These are phyloP conservation scores for Trichoderma sp. DNA, from an alignment of 2,329 filamentous ascomycete genomes.

Conservation along the genomic window DNA sequence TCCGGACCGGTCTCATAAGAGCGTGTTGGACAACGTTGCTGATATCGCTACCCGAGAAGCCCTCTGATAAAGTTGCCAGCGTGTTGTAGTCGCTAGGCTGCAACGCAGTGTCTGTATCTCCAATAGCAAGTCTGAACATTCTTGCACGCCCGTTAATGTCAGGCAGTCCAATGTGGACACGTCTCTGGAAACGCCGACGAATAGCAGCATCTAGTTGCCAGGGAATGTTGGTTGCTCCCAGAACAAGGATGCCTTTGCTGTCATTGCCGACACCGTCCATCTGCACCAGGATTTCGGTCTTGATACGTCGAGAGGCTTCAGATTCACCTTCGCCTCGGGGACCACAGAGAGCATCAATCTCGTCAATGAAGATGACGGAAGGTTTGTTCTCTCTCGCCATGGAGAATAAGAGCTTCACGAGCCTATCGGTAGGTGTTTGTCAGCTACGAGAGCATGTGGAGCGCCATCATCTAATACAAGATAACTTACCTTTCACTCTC, in stretches of 20 bases:
- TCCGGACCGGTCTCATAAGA: conserved; percentile 93
- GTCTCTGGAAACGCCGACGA: conserved; percentile 88
- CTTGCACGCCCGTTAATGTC: conserved; percentile 82
- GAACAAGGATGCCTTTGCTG: conserved; percentile 87
- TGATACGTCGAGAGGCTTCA: conserved; percentile 95
- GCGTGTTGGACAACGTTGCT: conserved; percentile 93
- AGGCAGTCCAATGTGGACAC: conserved; percentile 93
- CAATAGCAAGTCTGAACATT: conserved; percentile 96
- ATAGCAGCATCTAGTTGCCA: conserved; percentile 98
- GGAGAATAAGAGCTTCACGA: conserved; percentile 95
- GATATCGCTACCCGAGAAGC: conserved; percentile 96
- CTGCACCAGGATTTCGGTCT: conserved; percentile 96
- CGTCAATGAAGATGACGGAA: conserved; percentile 98
- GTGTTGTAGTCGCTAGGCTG: conserved; percentile 75
- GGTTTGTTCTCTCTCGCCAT: conserved; percentile 99
- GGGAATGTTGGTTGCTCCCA: conserved; percentile 96
- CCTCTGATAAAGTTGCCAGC: conserved; percentile 80
- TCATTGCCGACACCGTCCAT: conserved; percentile 99
- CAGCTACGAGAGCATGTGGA: conserved; percentile 26
- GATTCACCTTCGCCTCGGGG: conserved; percentile 93
- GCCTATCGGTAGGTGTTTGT: conserved; percentile 49
- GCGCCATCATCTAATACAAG: neutral
- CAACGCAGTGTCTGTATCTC: conserved; percentile 85
- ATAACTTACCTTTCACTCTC: conserved; percentile 85
- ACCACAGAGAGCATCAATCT: conserved; percentile 94